phyloP scores from a whole-genome alignment of 2,329 filamentous ascomycete species.

The Beauveria medogensis region DNA sequence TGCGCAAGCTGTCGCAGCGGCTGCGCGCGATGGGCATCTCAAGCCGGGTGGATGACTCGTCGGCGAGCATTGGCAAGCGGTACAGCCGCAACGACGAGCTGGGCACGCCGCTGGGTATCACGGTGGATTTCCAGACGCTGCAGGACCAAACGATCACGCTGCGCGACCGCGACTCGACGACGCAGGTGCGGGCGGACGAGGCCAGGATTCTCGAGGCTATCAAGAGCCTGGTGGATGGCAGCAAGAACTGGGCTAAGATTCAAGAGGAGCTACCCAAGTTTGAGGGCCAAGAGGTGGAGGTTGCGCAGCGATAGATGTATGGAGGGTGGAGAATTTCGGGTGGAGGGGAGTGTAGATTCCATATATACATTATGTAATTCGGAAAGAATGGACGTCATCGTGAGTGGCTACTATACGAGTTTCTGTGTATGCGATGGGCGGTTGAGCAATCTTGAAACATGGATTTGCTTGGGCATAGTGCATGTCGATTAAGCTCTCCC shows the following conservation, averaged over 20 bases:
- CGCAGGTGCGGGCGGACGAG: constrained; percentile 78
- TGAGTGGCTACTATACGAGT: background rate
- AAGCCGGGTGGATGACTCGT: constrained; percentile 82
- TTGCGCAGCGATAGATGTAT: constrained; percentile 23
- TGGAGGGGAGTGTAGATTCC: background rate
- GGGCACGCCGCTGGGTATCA: constrained; percentile 88
- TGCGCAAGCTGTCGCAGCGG: constrained; percentile 63
- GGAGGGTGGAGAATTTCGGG: background rate
- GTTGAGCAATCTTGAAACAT: background rate
- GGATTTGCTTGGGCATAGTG: background rate
- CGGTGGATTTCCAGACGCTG: constrained; percentile 90
- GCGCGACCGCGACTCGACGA: constrained; percentile 82
- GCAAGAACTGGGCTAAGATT: constrained; percentile 59
- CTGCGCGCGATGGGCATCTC: constrained; percentile 72
- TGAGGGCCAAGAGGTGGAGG: constrained; percentile 61
- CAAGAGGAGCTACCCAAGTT: constrained; percentile 75
- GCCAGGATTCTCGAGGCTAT: constrained; percentile 73
- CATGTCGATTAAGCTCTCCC: no score
- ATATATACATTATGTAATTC: constrained; percentile 13
- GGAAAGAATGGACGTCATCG: background rate
- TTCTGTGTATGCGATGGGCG: background rate
- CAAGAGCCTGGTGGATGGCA: constrained; percentile 40
- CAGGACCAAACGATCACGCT: constrained; percentile 82
- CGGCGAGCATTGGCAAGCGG: constrained; percentile 87
- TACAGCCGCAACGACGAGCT: constrained; percentile 94